phyloP scores from a whole-genome alignment of 2,329 filamentous ascomycete species.

The Bipolaris cookei region DNA sequence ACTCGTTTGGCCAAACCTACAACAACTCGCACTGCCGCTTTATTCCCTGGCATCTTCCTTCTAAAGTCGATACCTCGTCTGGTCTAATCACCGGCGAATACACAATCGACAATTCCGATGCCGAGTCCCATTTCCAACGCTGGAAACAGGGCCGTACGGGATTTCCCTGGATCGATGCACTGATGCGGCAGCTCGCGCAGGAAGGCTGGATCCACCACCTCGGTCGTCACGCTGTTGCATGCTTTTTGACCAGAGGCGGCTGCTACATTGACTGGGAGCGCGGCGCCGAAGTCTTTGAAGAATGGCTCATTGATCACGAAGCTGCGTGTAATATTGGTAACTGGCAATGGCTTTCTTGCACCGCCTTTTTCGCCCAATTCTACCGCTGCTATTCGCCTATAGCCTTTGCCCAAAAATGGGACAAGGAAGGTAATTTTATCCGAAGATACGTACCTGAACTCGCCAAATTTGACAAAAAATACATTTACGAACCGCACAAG shows the following conservation, averaged over 20 bases:
- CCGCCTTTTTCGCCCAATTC: constrained; percentile 76
- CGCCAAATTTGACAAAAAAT: constrained; percentile 66
- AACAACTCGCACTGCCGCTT: constrained; percentile 73
- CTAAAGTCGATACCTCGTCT: constrained; percentile 57
- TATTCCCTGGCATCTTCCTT: constrained; percentile 78
- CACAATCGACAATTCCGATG: constrained; percentile 66
- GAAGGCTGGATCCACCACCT: constrained; percentile 85
- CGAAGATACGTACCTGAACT: constrained; percentile 72
- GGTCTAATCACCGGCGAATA: constrained; percentile 64
- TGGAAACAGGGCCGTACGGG: constrained; percentile 75
- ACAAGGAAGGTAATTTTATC: constrained; percentile 70
- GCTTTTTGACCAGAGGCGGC: constrained; percentile 79
- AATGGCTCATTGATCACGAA: constrained; percentile 77
- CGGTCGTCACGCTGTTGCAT: constrained; percentile 77
- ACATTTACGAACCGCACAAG: constrained; percentile 82
- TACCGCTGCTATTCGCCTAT: constrained; percentile 74
- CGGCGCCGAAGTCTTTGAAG: constrained; percentile 78
- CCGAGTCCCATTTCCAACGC: constrained; percentile 69
- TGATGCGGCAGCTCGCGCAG: constrained; percentile 74
- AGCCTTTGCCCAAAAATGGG: constrained; percentile 77
- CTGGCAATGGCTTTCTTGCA: constrained; percentile 79
- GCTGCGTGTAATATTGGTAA: constrained; percentile 75
- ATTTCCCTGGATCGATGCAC: constrained; percentile 80
- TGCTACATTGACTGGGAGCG: constrained; percentile 82
- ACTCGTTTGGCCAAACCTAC: constrained; percentile 67